Conservation (phyloP, 164 flowering plant genomes). For the Macadamia tetraphylla region DNA sequence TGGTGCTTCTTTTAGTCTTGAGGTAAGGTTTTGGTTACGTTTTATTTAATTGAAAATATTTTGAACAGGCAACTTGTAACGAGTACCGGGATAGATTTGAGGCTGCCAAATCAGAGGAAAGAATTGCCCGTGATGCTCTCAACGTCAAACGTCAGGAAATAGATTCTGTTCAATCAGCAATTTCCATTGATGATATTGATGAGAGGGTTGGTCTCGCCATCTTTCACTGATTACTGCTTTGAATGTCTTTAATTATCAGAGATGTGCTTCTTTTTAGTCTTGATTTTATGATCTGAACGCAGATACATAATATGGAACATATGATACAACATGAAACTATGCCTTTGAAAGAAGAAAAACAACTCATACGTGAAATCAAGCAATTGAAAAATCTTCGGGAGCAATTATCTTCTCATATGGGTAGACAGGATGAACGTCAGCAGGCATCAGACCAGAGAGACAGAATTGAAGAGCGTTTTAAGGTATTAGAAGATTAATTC, state of each 20-base stretch:
- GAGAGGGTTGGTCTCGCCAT: constrained; percentile 35
- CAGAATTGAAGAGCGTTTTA: constrained; percentile 51
- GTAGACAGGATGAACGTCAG: constrained; percentile 50
- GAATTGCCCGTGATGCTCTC: constrained; percentile 41
- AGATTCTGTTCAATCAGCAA: constrained; percentile 56
- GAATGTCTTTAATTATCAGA: not conserved
- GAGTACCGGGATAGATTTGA: constrained; percentile 28
- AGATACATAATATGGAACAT: constrained; percentile 68
- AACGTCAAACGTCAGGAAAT: constrained; percentile 57
- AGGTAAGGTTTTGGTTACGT: not conserved
- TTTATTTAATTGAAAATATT: constrained; percentile 4
- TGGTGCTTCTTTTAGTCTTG: constrained; percentile 3
- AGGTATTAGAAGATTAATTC: constrained; percentile 35
- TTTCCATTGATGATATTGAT: constrained; percentile 65
- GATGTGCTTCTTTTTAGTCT: constrained; percentile 1
- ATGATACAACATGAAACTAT: constrained; percentile 75
- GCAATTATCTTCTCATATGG: constrained; percentile 43
- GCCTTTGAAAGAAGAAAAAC: constrained; percentile 72
- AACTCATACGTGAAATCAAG: constrained; percentile 69
- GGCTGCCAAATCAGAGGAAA: constrained; percentile 52
- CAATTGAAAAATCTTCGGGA: constrained; percentile 57
- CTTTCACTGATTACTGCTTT: not conserved
- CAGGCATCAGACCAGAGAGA: constrained; percentile 57
- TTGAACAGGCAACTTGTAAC: constrained; percentile 18
- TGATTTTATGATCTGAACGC: constrained; percentile 10